Evolutionary conservation across 2,329 filamentous ascomycete species (phyloP), one percentile per base, ranked within the genome.

Genomic region (Lachnellula subtilissima): DNA sequence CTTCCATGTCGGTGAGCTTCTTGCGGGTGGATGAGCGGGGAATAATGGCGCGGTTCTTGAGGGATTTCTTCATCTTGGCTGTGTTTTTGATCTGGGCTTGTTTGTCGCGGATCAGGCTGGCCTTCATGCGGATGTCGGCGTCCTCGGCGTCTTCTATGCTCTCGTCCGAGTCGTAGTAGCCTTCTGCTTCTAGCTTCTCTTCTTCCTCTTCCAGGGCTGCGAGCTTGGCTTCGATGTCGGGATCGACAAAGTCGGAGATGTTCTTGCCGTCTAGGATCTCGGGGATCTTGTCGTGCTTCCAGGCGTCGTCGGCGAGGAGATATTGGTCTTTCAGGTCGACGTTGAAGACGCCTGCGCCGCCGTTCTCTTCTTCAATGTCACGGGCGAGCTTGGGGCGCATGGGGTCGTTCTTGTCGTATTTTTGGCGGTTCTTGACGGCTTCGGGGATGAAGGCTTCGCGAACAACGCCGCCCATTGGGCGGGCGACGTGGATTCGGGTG

Each of bases 1-100:
- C 83, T 72, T 96, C 88, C 82, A 97, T 90, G 72, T 95, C 86
- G 22, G 89, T 88, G 52, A 96, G 79, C 60, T 89, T 87, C 78
- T 92, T 91, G 72, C 90, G 84, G 71, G 87, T 85, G 64, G 85
- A 82, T 65, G 86, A 88, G 69, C 94, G 86, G 23, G 94, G 95
- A 62, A 99, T 95, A 65, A 93, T 83, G 60, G 94, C 93, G 65
- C 91, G 85, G 80, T 99, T 99, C 87, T 99, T 97, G 72, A 99
- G 85, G 43, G 87, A 88, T 80, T 96, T 97, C 76, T 91, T 89
- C 87, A 96, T 91, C 76, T 89, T 89, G 61, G 91, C 89, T 68
- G 96, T 94, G 75, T 97, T 97, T 71, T 89, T 86, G 75, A 97
- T 94, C 60, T 97, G 80, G 61, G 87, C 83, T 66, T 91, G 87